These are phyloP conservation scores for Geotrichum citri-aurantii DNA, from an alignment of 1,139 yeast genomes.

Conservation along the genomic window DNA sequence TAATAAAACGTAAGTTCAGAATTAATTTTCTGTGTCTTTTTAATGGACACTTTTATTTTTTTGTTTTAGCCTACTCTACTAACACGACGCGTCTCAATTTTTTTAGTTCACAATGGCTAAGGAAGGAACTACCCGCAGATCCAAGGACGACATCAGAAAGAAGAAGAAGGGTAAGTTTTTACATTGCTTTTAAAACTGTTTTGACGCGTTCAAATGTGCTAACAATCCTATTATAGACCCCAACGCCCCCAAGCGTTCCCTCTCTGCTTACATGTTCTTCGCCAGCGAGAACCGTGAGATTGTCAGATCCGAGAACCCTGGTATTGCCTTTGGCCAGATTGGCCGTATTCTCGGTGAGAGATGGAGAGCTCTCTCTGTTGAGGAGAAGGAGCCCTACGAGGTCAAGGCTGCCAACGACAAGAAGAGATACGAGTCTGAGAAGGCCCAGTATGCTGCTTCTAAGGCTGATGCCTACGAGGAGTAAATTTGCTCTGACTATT, in stretches of 20 bases:
- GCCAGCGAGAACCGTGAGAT: slow-evolving; percentile 96
- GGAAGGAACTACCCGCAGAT: slow-evolving; percentile 27
- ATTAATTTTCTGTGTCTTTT: neutral
- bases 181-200: neutral
- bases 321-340: slow-evolving; percentile 68
- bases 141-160: slow-evolving; percentile 26
- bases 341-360: slow-evolving; percentile 72
- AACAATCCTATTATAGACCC: slow-evolving; percentile 50
- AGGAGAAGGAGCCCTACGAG: slow-evolving; percentile 84
- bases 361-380: slow-evolving; percentile 85
- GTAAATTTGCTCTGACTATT: slow-evolving; percentile 16
- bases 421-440: slow-evolving; percentile 94
- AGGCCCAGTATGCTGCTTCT: slow-evolving; percentile 62
- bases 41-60: neutral
- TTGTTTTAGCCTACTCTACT: neutral
- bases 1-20: neutral
- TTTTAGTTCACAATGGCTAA: slow-evolving; percentile 26
- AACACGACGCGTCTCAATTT: neutral
- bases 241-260: slow-evolving; percentile 97
- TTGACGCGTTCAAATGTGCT: neutral
- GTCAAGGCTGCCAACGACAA: slow-evolving; percentile 92
- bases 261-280: slow-evolving; percentile 97
- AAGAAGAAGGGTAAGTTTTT: slow-evolving; percentile 31
- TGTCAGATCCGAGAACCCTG: slow-evolving; percentile 92
- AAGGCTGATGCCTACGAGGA: slow-evolving; percentile 28